These are phyloP conservation scores for Ogataea trehalophila DNA, from an alignment of 805 yeast genomes.

Conservation along the genomic window DNA sequence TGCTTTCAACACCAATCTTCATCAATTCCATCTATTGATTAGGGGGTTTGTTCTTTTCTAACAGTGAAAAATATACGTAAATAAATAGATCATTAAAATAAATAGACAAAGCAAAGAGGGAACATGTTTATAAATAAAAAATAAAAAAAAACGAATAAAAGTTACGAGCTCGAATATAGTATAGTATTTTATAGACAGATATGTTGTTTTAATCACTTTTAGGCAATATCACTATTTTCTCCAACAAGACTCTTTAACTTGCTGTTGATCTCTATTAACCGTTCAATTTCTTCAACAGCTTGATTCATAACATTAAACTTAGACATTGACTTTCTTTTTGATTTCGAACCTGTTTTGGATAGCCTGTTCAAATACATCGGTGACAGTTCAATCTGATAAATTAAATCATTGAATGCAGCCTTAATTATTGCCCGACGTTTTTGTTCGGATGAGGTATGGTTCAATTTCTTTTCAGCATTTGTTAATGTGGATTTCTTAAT, in stretches of 20 bases:
- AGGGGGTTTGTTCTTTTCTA: too few relatives aligned
- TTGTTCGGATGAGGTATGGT: slow-evolving; percentile 39
- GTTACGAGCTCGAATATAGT: too few relatives aligned
- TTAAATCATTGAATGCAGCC: slow-evolving; percentile 33
- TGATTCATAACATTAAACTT: slow-evolving; percentile 27
- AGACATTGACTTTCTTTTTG: slow-evolving; percentile 22
- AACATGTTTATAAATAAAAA: too few relatives aligned
- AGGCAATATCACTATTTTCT: not conserved
- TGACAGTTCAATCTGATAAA: slow-evolving; percentile 21
- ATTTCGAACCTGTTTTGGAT: slow-evolving; percentile 5
- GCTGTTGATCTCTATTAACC: slow-evolving; percentile 18
- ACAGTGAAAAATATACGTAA: too few relatives aligned
- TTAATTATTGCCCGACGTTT: slow-evolving; percentile 34
- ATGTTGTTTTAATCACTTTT: too few relatives aligned
- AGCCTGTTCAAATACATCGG: slow-evolving; percentile 7
- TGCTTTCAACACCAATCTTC: too few relatives aligned
- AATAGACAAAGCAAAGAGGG: too few relatives aligned
- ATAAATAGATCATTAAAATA: too few relatives aligned
- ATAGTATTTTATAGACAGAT: too few relatives aligned
- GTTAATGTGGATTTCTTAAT: slow-evolving; percentile 15
- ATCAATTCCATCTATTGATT: too few relatives aligned
- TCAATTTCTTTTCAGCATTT: slow-evolving; percentile 31
- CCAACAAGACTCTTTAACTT: slow-evolving; percentile 9
- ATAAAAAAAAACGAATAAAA: too few relatives aligned
- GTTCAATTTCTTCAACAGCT: slow-evolving; percentile 27